phyloP scores from a whole-genome alignment of 163 green algal species.

The Prototheca cutis region DNA sequence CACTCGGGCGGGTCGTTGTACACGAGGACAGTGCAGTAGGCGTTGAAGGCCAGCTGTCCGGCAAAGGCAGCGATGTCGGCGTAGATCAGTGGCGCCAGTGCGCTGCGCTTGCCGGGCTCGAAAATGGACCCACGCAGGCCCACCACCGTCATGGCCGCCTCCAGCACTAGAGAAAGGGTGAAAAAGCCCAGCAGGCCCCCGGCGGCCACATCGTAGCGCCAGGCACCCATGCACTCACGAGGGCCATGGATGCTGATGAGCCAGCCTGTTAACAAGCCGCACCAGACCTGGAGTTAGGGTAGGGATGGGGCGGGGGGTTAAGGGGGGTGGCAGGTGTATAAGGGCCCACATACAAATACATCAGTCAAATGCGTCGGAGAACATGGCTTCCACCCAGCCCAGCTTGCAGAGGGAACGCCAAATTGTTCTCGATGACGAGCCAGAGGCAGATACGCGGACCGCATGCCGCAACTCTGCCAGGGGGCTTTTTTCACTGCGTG shows the following conservation, averaged over 20 bases:
- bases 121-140: slow-evolving; percentile 30
- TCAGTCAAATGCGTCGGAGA: background rate
- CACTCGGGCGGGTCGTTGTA: slow-evolving; percentile 12
- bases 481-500: too few species aligned
- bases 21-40: slow-evolving; percentile 15
- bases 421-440: background rate
- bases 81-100: slow-evolving; percentile 31
- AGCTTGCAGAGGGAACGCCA: background rate
- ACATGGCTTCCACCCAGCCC: slow-evolving; percentile 4
- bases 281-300: slow-evolving; percentile 13
- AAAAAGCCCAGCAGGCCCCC: slow-evolving; percentile 30
- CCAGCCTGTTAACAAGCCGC: slow-evolving; percentile 15
- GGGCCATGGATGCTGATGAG: slow-evolving; percentile 11
- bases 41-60: slow-evolving; percentile 17
- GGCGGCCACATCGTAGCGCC: slow-evolving; percentile 22
- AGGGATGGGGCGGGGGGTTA: too few species aligned
- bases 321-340: background rate
- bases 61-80: background rate
- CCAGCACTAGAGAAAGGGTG: slow-evolving; percentile 6
- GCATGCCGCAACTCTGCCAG: too few species aligned
- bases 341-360: background rate
- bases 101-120: slow-evolving; percentile 20
- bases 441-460: too few species aligned
- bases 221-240: slow-evolving; percentile 10
- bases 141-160: slow-evolving; percentile 6